These are phyloP conservation scores for Fusarium sp. DNA, from an alignment of 2,329 filamentous ascomycete genomes.

Conservation along the genomic window DNA sequence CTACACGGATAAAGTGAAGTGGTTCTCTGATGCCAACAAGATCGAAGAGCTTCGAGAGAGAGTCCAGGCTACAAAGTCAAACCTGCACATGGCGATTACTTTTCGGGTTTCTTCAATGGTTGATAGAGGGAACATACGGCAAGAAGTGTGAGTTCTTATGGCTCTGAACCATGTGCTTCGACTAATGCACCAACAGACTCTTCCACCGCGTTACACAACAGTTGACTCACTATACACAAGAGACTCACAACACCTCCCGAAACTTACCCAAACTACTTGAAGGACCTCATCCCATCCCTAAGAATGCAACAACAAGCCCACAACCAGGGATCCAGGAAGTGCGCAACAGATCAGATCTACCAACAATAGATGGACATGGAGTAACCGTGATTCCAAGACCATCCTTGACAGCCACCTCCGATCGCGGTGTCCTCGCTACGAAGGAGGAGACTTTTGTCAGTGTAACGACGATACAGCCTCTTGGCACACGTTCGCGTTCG, in stretches of 20 bases:
- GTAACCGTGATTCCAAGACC: rapidly evolving
- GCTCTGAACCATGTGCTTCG: rapidly evolving
- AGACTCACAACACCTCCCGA: rapidly evolving
- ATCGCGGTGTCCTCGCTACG: rapidly evolving
- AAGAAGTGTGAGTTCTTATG: constrained; percentile 5
- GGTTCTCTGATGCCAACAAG: constrained; percentile 9
- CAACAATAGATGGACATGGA: neutral
- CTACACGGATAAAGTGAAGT: constrained; percentile 6
- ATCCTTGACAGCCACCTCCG: rapidly evolving
- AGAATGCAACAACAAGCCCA: rapidly evolving
- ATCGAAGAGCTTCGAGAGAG: constrained; percentile 12
- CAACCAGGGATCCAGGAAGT: rapidly evolving
- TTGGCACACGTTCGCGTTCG: neutral
- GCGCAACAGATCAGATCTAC: rapidly evolving
- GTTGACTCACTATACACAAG: neutral
- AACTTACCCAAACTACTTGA: rapidly evolving
- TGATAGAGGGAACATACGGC: neutral
- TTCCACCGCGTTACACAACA: neutral
- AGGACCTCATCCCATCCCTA: rapidly evolving
- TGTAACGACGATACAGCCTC: neutral
- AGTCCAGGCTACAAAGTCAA: neutral
- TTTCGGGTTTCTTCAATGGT: constrained; percentile 9
- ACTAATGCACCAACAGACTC: neutral
- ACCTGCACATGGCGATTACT: neutral
- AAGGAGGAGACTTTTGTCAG: neutral